A percentile compares a stretch with the other conserved stretches of the same genome.
phyloP scores from a whole-genome alignment of 371 early-diverging fungal genomes.

The Apophysomyces sp. region DNA sequence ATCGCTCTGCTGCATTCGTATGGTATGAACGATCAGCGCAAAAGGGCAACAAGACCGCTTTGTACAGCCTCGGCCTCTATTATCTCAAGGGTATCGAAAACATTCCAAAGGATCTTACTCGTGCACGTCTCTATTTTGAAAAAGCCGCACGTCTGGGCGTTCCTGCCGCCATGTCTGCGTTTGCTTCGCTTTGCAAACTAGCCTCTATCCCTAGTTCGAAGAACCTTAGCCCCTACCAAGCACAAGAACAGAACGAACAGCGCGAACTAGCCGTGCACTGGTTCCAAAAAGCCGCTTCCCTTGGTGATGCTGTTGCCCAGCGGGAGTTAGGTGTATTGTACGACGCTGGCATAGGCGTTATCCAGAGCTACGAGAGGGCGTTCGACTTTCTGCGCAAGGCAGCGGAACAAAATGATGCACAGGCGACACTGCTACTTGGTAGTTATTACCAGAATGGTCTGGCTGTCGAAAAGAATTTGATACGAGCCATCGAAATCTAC shows the following conservation, averaged over 20 bases:
- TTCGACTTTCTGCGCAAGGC: conserved; percentile 75
- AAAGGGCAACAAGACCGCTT: conserved; percentile 35
- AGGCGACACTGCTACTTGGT: conserved; percentile 70
- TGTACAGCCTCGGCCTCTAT: conserved; percentile 36
- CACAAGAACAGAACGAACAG: conserved; percentile 16
- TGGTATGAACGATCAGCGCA: conserved; percentile 54
- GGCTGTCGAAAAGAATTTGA: conserved; percentile 46
- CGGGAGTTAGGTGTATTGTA: conserved; percentile 84
- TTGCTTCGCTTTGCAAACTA: conserved; percentile 24
- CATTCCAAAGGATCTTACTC: conserved; percentile 18
- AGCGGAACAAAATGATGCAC: conserved; percentile 71
- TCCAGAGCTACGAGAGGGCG: conserved; percentile 66
- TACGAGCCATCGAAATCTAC: conserved; percentile 50
- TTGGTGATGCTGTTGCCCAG: conserved; percentile 58
- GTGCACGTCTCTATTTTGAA: conserved; percentile 30
- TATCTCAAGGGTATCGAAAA: conserved; percentile 42
- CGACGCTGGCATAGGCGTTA: conserved; percentile 64
- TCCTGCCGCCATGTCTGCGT: conserved; percentile 30
- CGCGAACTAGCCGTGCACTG: conserved; percentile 33
- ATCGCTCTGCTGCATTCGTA: conserved; percentile 35
- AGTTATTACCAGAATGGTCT: conserved; percentile 46
- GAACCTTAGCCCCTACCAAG: conserved; percentile 14
- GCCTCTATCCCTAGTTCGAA: not conserved
- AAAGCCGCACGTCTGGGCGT: conserved; percentile 38
- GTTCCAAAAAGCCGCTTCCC: conserved; percentile 44